Evolutionary conservation across 352 stramenopile genomes (phyloP), one percentile per base, ranked within the genome.

Genomic region (Phytopythium ostracodes): DNA sequence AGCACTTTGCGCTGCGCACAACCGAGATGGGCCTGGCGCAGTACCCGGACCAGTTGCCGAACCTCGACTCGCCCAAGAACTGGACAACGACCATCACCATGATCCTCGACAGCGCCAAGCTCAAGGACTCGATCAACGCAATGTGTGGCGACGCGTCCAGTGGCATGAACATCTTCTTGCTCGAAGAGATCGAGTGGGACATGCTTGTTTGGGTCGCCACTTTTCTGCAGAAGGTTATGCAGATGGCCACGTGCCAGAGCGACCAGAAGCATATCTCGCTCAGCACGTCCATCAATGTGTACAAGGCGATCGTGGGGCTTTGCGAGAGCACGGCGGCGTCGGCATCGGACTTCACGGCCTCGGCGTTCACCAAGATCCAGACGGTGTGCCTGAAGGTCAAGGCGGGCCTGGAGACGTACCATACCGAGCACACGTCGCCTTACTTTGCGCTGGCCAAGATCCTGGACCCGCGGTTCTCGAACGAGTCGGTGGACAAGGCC

Each of bases 141-240:
- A 56, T 90, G 58, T 89, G 86, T 59, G 76, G 75, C 11, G 80
- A 92, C 60, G 71, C 77, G 4, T 77, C 77, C 18, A 87, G 80
- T 59, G 75, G 80, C 50, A 88, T 90, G 77, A 89, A 77, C 54
- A 77, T 89, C n/a, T 89, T 89, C 54, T 40, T 89, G 58, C 60
- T 92, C 44, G 79, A 89, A 60, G 82, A 90, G 57, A 88, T 84
- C 57, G 82, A 92, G 70, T 92, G 82, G 82, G 82, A 92, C 52
- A 51, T 92, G 59, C 72, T 92, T 35, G 70, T 85, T 17, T 88
- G 77, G 75, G 81, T 88, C 25, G 80, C 80, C 25, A 85, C 77
- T 7, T 92, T 92, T 59, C 50, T 92, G 49, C 73, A 89, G 58
- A 90, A 92, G 62, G 88, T 79, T 64, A 84, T 92, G 66, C 77